phyloP scores from a whole-genome alignment of 768 basidiomycete species.

The Suillus plorans region DNA sequence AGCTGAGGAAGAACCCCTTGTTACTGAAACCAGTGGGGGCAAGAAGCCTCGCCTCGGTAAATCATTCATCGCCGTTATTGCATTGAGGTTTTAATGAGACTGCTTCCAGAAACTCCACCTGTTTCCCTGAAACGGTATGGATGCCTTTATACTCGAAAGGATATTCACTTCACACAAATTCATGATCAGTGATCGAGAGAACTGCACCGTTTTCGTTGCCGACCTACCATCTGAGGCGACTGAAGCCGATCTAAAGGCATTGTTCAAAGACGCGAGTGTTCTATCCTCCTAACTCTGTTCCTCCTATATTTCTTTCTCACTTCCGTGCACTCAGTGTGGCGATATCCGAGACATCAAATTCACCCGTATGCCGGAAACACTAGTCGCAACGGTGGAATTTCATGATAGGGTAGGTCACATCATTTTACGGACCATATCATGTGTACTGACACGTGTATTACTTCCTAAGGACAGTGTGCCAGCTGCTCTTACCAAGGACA shows the following conservation, averaged over 20 bases:
- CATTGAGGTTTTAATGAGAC: background rate
- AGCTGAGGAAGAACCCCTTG: conserved; percentile 48
- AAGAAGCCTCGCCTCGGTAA: conserved; percentile 68
- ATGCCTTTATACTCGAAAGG: background rate
- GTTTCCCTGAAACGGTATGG: conserved; percentile 59
- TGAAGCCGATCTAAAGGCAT: conserved; percentile 62
- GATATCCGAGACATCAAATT: conserved; percentile 82
- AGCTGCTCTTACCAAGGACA: conserved; percentile 90
- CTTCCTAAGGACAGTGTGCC: conserved; percentile 70
- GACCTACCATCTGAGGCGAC: conserved; percentile 56
- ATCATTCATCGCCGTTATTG: conserved; percentile 17
- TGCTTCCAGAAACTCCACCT: conserved; percentile 41
- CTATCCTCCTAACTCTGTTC: background rate
- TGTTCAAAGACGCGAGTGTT: conserved; percentile 83
- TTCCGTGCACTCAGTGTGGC: conserved; percentile 66
- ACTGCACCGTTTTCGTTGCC: conserved; percentile 86
- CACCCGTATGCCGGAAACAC: conserved; percentile 51
- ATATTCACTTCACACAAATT: background rate
- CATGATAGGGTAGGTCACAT: conserved; percentile 43
- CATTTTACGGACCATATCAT: background rate
- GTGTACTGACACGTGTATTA: conserved; percentile 2
- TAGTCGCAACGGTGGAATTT: conserved; percentile 92
- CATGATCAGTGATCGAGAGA: conserved; percentile 82
- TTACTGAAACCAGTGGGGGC: conserved; percentile 40
- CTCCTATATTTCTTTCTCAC: background rate